Evolutionary conservation across 257 asterid species (phyloP), one percentile per base, ranked within the genome.

Genomic region (Ilex asprella): DNA sequence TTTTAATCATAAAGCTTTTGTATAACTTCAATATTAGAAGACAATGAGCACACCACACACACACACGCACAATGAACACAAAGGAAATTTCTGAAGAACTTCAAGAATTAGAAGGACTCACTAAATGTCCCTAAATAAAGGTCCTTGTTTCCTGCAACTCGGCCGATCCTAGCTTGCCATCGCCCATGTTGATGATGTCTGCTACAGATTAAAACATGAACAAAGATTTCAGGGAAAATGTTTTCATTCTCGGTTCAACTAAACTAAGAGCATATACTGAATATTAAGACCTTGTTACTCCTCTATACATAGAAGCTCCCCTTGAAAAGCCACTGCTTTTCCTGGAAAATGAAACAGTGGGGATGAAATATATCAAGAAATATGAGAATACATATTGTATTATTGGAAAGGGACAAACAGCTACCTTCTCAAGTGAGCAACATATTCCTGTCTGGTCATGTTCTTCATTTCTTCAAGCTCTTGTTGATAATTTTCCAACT

Each of bases 141-240:
- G 76, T 93, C 99, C 67, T 93, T 93, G 80, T 93, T 93, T 31
- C 99, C 99, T 0, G 99, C 99, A 14, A 93, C 97, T 3, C 99
- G 86, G 78, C 99, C 99, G 1, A 94, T 94, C 35, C 99, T 85
- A 59, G 99, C 97, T 76, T 93, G 99, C 99, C 99, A 93, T 30
- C 99, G 79, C 15, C 99, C 99, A 56, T 93, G 99, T 69, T 93
- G 99, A 76, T 93, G 99, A 78, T 93, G 97, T 83, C 99, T 93
- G 96, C 97, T 86, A 89, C 70, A 75, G 70, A 68, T 63, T 61
- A 81, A 70, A 43, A 59, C 39, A 62, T 13, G 62, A 73, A 67
- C 39, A 47, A 55, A 73, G 50, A 59, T 41, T 72, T 74, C 61
- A 73, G 69, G 43, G 1, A 39, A 60, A 55, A 60, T 0, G 5